Conservation (phyloP, 345 rosid genomes). For the Sisymbrium altissimum region DNA sequence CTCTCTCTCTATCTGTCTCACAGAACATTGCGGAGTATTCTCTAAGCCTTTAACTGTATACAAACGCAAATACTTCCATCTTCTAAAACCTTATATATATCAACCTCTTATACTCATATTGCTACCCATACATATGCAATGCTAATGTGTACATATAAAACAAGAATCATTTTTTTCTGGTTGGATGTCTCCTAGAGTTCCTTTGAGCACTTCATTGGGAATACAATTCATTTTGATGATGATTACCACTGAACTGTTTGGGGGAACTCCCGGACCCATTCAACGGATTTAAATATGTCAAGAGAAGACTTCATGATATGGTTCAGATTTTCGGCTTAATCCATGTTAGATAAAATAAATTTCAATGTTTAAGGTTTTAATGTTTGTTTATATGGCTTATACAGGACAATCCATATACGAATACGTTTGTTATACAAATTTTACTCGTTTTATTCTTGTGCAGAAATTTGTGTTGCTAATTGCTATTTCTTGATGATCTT, state of each 20-base stretch:
- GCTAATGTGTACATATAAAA: neutral
- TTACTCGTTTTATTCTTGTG: too few relatives aligned
- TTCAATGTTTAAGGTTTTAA: too few relatives aligned
- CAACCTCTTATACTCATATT: neutral
- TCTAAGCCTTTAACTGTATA: neutral
- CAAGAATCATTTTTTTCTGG: neutral
- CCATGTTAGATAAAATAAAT: too few relatives aligned
- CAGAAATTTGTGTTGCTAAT: too few relatives aligned
- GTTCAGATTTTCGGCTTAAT: neutral
- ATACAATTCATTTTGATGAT: neutral
- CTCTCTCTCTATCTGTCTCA: neutral
- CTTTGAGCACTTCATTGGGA: conserved; percentile 19
- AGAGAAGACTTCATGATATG: neutral
- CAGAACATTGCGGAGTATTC: neutral
- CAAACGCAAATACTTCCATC: neutral
- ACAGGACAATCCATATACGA: neutral
- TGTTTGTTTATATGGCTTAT: too few relatives aligned
- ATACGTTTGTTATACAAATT: neutral
- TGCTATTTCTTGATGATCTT: too few relatives aligned
- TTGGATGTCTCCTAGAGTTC: conserved; percentile 28
- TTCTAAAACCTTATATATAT: neutral
- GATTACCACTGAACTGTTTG: conserved; percentile 29
- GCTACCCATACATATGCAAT: neutral
- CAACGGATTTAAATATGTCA: neutral
- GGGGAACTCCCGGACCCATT: conserved; percentile 31